phyloP scores from a whole-genome alignment of 495 filamentous ascomycete species.

The Cercophora scortea region DNA sequence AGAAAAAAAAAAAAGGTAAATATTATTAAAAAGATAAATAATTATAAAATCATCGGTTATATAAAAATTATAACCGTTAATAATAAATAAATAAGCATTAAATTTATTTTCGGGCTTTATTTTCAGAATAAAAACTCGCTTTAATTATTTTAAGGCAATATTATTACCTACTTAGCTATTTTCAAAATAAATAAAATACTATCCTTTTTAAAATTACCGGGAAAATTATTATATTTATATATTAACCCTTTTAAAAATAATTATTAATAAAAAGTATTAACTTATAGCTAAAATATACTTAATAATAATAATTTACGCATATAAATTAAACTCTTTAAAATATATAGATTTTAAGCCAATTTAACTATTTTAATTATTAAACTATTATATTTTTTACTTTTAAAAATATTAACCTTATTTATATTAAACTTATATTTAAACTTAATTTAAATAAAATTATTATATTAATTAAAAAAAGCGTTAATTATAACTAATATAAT shows the following conservation, averaged over 20 bases:
- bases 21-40: slow-evolving; percentile 2
- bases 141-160: slow-evolving; percentile 3
- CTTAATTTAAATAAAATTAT: not conserved
- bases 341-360: not conserved
- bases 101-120: slow-evolving; percentile 7
- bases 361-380: not conserved
- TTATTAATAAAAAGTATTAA: not conserved
- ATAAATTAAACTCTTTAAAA: not conserved
- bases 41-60: slow-evolving; percentile 4
- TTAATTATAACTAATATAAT: not conserved
- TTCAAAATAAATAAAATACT: not conserved
- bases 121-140: slow-evolving; percentile 6
- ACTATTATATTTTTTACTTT: slow-evolving; percentile 1
- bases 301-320: not conserved
- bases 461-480: slow-evolving; percentile 1
- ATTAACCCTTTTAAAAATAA: slow-evolving; percentile 8
- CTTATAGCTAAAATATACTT: slow-evolving; percentile 5
- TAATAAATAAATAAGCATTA: slow-evolving; percentile 16
- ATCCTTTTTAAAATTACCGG: not conserved
- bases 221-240: slow-evolving; percentile 8
- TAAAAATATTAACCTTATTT: slow-evolving; percentile 2
- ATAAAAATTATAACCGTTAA: slow-evolving; percentile 19
- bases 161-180: slow-evolving; percentile 4
- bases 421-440: not conserved
- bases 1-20: too few relatives aligned